Percentiles rank a stretch among this genome's conserved stretches.
Evolutionary conservation across 1,284 basidiomycete genomes (phyloP).

Genomic region (Phenoliferia sp.): DNA sequence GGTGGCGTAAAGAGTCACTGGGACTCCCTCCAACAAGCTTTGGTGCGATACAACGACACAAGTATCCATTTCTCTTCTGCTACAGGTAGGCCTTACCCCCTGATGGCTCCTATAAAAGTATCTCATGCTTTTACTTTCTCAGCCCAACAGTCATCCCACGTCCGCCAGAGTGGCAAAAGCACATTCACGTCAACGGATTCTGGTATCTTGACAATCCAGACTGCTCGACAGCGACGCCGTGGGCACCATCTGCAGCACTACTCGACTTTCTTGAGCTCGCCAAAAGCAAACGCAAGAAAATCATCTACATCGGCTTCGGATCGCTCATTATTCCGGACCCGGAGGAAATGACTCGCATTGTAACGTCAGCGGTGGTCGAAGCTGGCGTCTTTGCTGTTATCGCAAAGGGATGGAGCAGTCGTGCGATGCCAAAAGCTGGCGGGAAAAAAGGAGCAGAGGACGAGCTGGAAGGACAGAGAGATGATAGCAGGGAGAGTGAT

Average conservation of each 20-base stretch:
- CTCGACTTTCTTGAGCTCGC: conserved; percentile 76
- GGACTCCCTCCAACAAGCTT: conserved; percentile 72
- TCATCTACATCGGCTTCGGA: conserved; percentile 98
- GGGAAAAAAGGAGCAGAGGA: too few species aligned
- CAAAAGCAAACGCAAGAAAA: conserved; percentile 68
- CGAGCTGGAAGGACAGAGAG: too few species aligned
- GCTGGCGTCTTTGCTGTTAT: conserved; percentile 61
- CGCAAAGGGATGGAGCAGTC: conserved; percentile 96
- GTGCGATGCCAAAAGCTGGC: conserved; percentile 66
- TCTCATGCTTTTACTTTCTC: not conserved
- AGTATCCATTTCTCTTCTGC: conserved; percentile 96
- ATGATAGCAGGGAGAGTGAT: conserved; percentile 26
- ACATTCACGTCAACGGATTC: conserved; percentile 93
- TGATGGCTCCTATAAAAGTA: not conserved
- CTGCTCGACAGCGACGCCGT: conserved; percentile 69
- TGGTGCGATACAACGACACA: conserved; percentile 91
- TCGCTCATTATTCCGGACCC: conserved; percentile 94
- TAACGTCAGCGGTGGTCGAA: conserved; percentile 74
- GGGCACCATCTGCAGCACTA: conserved; percentile 75
- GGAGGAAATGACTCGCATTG: conserved; percentile 79
- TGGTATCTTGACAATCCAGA: conserved; percentile 93
- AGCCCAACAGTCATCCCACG: conserved; percentile 64
- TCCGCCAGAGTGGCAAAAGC: conserved; percentile 95
- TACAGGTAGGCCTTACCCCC: conserved; percentile 56
- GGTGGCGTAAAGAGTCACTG: conserved; percentile 79